Conservation (phyloP, 257 asterid genomes). For the Vinca minor region DNA sequence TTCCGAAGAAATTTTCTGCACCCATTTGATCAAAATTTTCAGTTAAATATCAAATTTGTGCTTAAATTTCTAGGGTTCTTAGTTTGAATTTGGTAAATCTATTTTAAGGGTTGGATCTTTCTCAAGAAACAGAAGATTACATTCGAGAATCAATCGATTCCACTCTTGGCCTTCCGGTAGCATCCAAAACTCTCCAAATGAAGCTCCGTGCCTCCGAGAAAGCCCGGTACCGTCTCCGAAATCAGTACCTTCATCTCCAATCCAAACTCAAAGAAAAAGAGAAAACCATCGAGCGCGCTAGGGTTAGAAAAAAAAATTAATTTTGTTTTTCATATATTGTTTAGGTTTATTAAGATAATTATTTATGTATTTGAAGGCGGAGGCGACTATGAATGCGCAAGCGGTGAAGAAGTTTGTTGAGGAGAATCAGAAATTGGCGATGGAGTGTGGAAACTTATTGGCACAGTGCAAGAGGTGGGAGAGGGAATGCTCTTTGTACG, state of each 20-base stretch:
- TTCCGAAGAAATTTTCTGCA: not conserved
- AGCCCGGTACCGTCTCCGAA: constrained; percentile 36
- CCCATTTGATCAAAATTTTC: not conserved
- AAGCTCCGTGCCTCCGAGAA: constrained; percentile 69
- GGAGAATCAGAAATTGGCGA: constrained; percentile 80
- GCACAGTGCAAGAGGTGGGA: constrained; percentile 75
- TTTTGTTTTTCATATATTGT: not conserved
- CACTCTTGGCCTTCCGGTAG: constrained; percentile 61
- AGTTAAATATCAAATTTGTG: no score
- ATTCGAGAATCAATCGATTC: constrained; percentile 69
- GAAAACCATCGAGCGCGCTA: constrained; percentile 48
- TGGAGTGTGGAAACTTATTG: constrained; percentile 63
- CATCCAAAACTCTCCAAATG: constrained; percentile 43
- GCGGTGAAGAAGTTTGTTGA: constrained; percentile 91
- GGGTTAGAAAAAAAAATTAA: no score
- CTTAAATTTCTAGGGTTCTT: no score
- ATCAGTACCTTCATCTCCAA: constrained; percentile 45
- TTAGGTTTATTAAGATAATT: not conserved
- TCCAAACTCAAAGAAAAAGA: constrained; percentile 69
- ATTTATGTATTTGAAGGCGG: constrained; percentile 44
- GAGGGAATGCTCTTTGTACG: constrained; percentile 84
- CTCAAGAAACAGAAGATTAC: constrained; percentile 70
- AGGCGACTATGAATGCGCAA: constrained; percentile 78
- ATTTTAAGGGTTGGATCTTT: constrained; percentile 47
- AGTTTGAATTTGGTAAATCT: not conserved